These are phyloP conservation scores for Epichloe coenophiala DNA, from an alignment of 2,329 filamentous ascomycete genomes.

Conservation along the genomic window DNA sequence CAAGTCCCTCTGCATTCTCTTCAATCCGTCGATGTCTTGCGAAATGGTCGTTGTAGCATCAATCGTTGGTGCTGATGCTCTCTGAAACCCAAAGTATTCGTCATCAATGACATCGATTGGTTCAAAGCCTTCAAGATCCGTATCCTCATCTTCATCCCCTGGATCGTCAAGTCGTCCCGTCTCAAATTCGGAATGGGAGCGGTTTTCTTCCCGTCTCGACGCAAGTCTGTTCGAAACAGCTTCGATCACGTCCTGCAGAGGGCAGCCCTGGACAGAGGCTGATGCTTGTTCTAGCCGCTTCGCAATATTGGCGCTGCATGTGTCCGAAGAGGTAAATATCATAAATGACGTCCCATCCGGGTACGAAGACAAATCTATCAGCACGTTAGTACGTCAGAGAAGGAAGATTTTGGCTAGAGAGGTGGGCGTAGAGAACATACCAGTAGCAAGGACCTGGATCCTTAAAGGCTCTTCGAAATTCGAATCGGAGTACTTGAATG, in stretches of 20 bases:
- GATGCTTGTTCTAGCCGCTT: conserved; percentile 28
- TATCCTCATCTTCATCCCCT: not conserved
- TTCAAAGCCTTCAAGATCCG: not conserved
- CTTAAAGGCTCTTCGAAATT: conserved; percentile 15
- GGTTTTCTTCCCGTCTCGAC: not conserved
- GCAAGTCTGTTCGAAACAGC: not conserved
- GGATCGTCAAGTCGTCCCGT: not conserved
- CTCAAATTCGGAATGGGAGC: not conserved
- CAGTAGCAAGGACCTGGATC: conserved; percentile 24
- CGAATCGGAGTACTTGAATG: conserved; percentile 37
- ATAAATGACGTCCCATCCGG: conserved; percentile 26
- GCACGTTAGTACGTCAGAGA: not conserved
- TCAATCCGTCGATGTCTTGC: not conserved
- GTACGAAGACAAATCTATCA: conserved; percentile 22
- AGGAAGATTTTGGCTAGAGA: not conserved
- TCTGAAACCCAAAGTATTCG: conserved; percentile 4
- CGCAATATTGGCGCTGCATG: conserved; percentile 21
- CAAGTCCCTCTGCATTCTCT: conserved; percentile 23
- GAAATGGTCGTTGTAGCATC: not conserved
- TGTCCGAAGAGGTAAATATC: conserved; percentile 28
- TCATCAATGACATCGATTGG: not conserved
- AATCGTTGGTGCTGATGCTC: not conserved
- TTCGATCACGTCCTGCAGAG: conserved; percentile 5
- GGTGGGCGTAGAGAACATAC: conserved; percentile 11
- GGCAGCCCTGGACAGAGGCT: conserved; percentile 9